phyloP scores from a whole-genome alignment of 192 early-diverging fungal species.

The Helicostylum pulchrum region DNA sequence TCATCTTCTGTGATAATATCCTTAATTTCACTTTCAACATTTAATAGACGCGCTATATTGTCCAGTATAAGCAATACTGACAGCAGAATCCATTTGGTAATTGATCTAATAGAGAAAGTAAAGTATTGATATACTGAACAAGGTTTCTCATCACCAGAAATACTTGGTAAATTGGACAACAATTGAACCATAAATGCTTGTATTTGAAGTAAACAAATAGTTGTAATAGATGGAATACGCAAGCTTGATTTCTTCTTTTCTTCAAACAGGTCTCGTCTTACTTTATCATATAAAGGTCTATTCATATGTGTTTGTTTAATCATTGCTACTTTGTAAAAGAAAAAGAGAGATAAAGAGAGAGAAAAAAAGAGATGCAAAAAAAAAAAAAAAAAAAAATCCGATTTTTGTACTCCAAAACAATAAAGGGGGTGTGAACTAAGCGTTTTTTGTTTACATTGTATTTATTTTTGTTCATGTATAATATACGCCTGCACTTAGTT shows the following conservation, averaged over 20 bases:
- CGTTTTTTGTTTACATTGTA: too few relatives aligned
- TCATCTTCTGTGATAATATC: not conserved
- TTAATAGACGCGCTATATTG: constrained; percentile 8
- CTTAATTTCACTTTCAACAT: constrained; percentile 5
- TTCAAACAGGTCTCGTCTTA: not conserved
- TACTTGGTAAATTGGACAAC: not conserved
- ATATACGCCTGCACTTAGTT: too few relatives aligned
- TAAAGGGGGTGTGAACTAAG: too few relatives aligned
- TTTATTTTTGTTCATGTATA: too few relatives aligned
- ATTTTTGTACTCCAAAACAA: too few relatives aligned
- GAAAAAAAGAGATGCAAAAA: not conserved
- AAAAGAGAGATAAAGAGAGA: not conserved
- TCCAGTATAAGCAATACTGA: not conserved
- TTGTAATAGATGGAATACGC: constrained; percentile 5
- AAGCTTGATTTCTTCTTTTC: not conserved
- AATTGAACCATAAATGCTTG: constrained; percentile 2
- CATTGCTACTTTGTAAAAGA: not conserved
- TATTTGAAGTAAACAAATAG: constrained; percentile 9
- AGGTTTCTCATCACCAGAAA: not conserved
- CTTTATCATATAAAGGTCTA: constrained; percentile 5
- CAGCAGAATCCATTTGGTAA: not conserved
- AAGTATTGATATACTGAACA: too few relatives aligned
- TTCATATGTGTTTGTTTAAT: not conserved
- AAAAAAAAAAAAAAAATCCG: not conserved
- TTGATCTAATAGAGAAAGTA: not conserved